Conservation (phyloP, 2,329 filamentous ascomycete genomes). For the Zopfia rhizophila region DNA sequence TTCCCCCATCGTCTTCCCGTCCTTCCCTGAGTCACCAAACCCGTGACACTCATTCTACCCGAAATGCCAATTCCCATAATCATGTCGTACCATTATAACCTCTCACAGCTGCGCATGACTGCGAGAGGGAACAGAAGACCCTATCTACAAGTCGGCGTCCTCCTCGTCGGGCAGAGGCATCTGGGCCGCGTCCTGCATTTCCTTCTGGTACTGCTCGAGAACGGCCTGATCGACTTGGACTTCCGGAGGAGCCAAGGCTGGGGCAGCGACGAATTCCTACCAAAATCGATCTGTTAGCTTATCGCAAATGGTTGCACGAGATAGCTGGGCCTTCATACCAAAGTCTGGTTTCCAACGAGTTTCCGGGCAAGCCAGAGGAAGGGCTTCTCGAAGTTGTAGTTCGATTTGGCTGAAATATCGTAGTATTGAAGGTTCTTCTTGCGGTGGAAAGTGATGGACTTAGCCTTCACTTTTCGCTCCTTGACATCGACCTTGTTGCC, state of each 20-base stretch:
- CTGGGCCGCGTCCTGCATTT: constrained; percentile 83
- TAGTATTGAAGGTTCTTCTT: constrained; percentile 99
- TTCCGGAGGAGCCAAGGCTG: constrained; percentile 92
- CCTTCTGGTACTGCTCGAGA: constrained; percentile 82
- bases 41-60: not conserved
- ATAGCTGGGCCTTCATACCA: constrained; percentile 72
- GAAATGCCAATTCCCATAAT: constrained; percentile 35
- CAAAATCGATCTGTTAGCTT: constrained; percentile 25
- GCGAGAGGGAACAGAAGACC: constrained; percentile 34
- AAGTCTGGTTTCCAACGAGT: constrained; percentile 89
- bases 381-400: constrained; percentile 99
- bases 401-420: constrained; percentile 99
- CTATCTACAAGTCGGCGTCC: constrained; percentile 72
- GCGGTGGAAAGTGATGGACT: constrained; percentile 99
- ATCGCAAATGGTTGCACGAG: constrained; percentile 14
- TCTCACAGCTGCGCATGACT: constrained; percentile 21
- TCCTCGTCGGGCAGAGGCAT: constrained; percentile 96
- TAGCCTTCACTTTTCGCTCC: constrained; percentile 99
- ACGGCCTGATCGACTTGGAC: constrained; percentile 87
- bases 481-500: constrained; percentile 99
- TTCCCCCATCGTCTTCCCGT: constrained; percentile 30
- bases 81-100: constrained; percentile 43
- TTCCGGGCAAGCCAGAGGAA: constrained; percentile 99
- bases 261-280: constrained; percentile 95
- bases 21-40: constrained; percentile 32